phyloP scores from a whole-genome alignment of 2,329 filamentous ascomycete genomes.

The Cordyceps militaris region DNA sequence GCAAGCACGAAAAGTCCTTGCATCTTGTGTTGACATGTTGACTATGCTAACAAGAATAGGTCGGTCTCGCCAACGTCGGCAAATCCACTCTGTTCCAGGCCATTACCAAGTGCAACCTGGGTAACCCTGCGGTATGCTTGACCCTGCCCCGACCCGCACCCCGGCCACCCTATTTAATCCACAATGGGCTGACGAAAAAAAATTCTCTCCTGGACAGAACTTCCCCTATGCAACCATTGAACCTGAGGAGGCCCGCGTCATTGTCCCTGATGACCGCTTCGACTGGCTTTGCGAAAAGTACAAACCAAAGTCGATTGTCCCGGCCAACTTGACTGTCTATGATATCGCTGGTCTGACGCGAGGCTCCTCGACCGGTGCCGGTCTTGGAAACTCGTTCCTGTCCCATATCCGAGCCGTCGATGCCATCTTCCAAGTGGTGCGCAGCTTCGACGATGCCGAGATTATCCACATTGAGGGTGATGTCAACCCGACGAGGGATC shows the following conservation, averaged over 20 bases:
- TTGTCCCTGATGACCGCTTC: conserved; percentile 92
- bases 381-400: conserved; percentile 95
- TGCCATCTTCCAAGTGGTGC: conserved; percentile 94
- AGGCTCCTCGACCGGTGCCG: conserved; percentile 92
- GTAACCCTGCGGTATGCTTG: conserved; percentile 81
- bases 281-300: conserved; percentile 96
- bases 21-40: background rate
- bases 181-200: conserved; percentile 28
- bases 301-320: conserved; percentile 95
- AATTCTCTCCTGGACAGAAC: conserved; percentile 52
- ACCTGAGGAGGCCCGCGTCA: conserved; percentile 93
- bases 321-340: conserved; percentile 95
- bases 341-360: conserved; percentile 96
- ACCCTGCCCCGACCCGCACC: background rate
- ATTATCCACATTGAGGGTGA: conserved; percentile 99
- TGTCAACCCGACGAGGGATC: conserved; percentile 87
- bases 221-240: conserved; percentile 99
- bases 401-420: conserved; percentile 98
- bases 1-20: background rate
- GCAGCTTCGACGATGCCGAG: conserved; percentile 97
- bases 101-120: conserved; percentile 94
- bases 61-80: conserved; percentile 97
- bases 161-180: conserved; percentile 10
- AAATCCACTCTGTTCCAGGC: conserved; percentile 99
- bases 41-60: conserved; percentile 42